A percentile compares a stretch with the other conserved stretches of the same genome.
Evolutionary conservation across 495 filamentous ascomycete genomes (phyloP).

Genomic region (Bacidia gigantensis): DNA sequence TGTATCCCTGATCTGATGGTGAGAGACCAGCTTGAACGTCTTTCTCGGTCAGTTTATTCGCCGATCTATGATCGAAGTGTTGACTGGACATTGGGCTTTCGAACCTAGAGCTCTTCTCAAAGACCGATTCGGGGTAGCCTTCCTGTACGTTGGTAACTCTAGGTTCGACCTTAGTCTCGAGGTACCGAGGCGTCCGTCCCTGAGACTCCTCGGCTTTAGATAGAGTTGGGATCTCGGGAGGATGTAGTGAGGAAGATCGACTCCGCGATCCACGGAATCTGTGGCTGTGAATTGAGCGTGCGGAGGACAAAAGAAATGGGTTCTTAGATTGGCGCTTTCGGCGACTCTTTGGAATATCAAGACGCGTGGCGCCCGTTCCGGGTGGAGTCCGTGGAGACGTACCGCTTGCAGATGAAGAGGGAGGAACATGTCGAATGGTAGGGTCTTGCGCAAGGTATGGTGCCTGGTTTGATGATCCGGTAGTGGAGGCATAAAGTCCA

Average conservation of each 20-base stretch:
- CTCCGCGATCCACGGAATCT: neutral
- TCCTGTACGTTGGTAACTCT: neutral
- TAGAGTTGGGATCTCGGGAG: neutral
- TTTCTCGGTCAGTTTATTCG: neutral
- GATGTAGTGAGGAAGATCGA: neutral
- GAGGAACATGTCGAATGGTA: constrained; percentile 1
- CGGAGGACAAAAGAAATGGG: neutral
- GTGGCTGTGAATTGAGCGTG: neutral
- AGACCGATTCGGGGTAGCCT: neutral
- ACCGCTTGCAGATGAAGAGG: neutral
- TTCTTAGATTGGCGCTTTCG: neutral
- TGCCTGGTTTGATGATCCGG: neutral
- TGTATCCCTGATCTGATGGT: neutral
- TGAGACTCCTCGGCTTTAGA: neutral
- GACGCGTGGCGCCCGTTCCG: neutral
- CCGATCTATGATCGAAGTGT: neutral
- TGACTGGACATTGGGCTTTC: neutral
- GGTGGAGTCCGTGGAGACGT: neutral
- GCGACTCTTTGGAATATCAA: neutral
- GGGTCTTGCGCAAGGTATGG: neutral
- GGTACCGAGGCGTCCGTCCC: neutral
- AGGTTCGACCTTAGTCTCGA: neutral
- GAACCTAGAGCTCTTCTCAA: neutral
- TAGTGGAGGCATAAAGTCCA: neutral
- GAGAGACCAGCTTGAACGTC: neutral